Conservation (phyloP, 306 rosid genomes). For the Cucurbita moschata region DNA sequence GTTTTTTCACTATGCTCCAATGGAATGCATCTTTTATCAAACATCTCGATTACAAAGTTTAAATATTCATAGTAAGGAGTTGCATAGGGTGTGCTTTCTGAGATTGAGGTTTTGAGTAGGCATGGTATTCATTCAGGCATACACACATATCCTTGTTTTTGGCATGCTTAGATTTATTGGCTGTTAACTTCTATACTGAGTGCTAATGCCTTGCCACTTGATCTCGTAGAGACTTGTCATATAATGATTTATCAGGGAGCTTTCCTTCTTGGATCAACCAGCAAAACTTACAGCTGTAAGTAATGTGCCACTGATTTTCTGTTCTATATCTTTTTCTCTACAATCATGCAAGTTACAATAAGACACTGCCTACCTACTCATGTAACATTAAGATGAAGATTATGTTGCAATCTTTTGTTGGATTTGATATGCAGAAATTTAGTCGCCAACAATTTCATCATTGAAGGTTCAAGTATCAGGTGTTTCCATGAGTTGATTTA, state of each 20-base stretch:
- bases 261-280: slow-evolving; percentile 62
- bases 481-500: slow-evolving; percentile 9
- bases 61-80: neutral
- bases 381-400: slow-evolving; percentile 7
- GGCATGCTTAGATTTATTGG: neutral
- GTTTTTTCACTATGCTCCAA: neutral
- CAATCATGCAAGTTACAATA: neutral
- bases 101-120: neutral
- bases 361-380: neutral
- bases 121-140: neutral
- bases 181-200: neutral
- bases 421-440: slow-evolving; percentile 40
- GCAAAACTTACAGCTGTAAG: slow-evolving; percentile 42
- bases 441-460: slow-evolving; percentile 61
- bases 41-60: neutral
- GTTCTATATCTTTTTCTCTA: neutral
- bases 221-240: slow-evolving; percentile 67
- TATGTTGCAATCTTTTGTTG: slow-evolving; percentile 1
- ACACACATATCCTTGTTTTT: neutral
- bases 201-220: neutral
- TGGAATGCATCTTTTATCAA: neutral
- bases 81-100: neutral
- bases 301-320: neutral
- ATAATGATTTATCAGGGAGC: slow-evolving; percentile 57
- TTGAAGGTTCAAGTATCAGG: slow-evolving; percentile 41